phyloP scores from a whole-genome alignment of 202 grass and related monocot genomes.

The Digitaria exilis region DNA sequence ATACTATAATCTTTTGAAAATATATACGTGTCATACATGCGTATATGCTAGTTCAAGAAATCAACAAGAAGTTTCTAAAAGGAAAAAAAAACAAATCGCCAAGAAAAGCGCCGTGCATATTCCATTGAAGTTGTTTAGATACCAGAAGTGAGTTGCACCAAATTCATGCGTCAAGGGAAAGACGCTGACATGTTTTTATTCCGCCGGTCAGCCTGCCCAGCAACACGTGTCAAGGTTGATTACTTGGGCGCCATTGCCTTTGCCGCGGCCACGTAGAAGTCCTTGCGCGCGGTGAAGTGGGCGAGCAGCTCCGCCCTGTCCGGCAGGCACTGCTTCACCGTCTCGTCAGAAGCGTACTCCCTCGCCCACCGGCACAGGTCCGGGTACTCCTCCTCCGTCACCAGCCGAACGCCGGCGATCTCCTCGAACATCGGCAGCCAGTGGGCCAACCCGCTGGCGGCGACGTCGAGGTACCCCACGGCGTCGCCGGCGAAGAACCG shows the following conservation, averaged over 20 bases:
- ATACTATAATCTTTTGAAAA: no score
- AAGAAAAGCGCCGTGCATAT: no score
- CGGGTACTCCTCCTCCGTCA: constrained; percentile 7
- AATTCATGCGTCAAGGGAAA: no score
- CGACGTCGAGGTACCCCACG: constrained; percentile 58
- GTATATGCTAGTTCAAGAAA: no score
- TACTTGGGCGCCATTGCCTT: neutral
- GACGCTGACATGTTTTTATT: no score
- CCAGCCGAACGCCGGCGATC: neutral
- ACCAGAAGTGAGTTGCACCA: no score
- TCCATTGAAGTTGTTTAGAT: no score
- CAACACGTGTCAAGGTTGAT: no score
- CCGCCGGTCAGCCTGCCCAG: no score
- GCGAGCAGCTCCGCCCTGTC: constrained; percentile 13
- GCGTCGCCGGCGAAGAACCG: constrained; percentile 59
- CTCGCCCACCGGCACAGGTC: constrained; percentile 15
- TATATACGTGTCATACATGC: no score
- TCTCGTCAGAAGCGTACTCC: constrained; percentile 7
- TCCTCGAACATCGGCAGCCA: constrained; percentile 19
- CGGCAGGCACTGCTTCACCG: constrained; percentile 15
- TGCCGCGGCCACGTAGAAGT: neutral
- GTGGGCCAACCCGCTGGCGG: constrained; percentile 9
- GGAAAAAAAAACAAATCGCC: no score
- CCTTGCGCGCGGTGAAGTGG: neutral
- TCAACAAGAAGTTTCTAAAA: no score